These are phyloP conservation scores for Suhomyces choctaworum DNA, from an alignment of 1,139 yeast genomes.

Conservation along the genomic window DNA sequence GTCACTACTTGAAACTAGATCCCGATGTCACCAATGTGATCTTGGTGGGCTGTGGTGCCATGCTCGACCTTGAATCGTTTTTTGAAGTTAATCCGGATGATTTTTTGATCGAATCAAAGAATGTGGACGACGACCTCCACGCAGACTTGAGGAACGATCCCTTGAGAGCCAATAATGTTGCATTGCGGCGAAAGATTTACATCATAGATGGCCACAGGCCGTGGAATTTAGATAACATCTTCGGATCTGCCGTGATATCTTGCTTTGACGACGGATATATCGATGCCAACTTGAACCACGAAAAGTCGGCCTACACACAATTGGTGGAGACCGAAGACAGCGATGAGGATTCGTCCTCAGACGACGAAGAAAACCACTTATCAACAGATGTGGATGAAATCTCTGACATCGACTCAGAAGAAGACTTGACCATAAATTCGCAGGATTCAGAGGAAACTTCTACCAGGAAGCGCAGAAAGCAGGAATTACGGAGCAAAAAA, in stretches of 20 bases:
- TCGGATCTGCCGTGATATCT: conserved; percentile 76
- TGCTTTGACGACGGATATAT: conserved; percentile 89
- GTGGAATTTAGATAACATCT: conserved; percentile 91
- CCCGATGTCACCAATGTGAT: conserved; percentile 75
- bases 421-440: conserved; percentile 26
- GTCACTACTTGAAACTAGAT: conserved; percentile 65
- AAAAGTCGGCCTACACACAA: conserved; percentile 55
- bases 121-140: conserved; percentile 11
- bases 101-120: conserved; percentile 19
- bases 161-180: conserved; percentile 13
- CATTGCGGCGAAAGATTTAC: conserved; percentile 57
- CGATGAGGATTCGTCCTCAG: conserved; percentile 31
- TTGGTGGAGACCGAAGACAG: conserved; percentile 41
- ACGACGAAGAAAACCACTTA: conserved; percentile 15
- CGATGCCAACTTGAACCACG: conserved; percentile 53
- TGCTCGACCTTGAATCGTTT: conserved; percentile 80
- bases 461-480: conserved; percentile 34
- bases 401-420: conserved; percentile 25
- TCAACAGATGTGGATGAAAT: conserved; percentile 21
- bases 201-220: conserved; percentile 93
- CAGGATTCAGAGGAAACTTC: conserved; percentile 38
- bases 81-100: conserved; percentile 64
- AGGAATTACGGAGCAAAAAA: conserved; percentile 28
- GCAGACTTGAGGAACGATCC: conserved; percentile 17
- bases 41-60: conserved; percentile 93